These are phyloP conservation scores for Syzygium aqueum DNA, from an alignment of 345 rosid genomes.

Conservation along the genomic window DNA sequence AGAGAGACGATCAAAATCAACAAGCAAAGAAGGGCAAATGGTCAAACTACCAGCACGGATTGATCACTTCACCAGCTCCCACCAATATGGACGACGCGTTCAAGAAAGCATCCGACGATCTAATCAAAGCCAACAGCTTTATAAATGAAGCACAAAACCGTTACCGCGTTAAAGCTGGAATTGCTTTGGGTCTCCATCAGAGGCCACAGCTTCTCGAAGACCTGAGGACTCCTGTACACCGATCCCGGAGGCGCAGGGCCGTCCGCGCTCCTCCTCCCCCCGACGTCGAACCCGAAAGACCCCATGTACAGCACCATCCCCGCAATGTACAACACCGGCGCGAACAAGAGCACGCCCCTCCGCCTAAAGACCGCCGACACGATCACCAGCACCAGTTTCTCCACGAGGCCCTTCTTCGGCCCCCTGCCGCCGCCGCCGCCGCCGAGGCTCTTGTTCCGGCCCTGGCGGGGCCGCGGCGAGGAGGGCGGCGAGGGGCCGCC, in stretches of 20 bases:
- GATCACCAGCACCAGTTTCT: slow-evolving; percentile 41
- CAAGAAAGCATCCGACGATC: not conserved
- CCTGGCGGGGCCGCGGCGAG: slow-evolving; percentile 71
- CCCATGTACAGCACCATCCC: slow-evolving; percentile 93
- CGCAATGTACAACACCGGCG: slow-evolving; percentile 74
- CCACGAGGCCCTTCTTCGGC: slow-evolving; percentile 38
- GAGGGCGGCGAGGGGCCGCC: slow-evolving; percentile 73
- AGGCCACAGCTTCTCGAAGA: slow-evolving; percentile 77
- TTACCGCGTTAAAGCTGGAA: slow-evolving; percentile 55
- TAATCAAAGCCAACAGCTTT: not conserved
- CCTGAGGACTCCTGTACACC: slow-evolving; percentile 81
- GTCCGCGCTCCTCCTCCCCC: slow-evolving; percentile 20
- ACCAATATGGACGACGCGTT: not conserved
- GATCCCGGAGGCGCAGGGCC: slow-evolving; percentile 65
- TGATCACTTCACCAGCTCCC: not conserved
- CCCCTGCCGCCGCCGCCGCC: slow-evolving; percentile 2
- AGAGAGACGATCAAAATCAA: not conserved
- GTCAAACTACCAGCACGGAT: not conserved
- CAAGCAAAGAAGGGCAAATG: not conserved
- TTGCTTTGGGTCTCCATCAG: slow-evolving; percentile 64
- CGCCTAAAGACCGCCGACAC: slow-evolving; percentile 61
- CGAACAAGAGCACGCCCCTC: slow-evolving; percentile 69
- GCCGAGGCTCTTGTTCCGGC: slow-evolving; percentile 25
- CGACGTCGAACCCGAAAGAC: slow-evolving; percentile 64
- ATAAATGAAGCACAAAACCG: not conserved